These are phyloP conservation scores for Hibiscus trionum DNA, from an alignment of 345 rosid species.

Conservation along the genomic window DNA sequence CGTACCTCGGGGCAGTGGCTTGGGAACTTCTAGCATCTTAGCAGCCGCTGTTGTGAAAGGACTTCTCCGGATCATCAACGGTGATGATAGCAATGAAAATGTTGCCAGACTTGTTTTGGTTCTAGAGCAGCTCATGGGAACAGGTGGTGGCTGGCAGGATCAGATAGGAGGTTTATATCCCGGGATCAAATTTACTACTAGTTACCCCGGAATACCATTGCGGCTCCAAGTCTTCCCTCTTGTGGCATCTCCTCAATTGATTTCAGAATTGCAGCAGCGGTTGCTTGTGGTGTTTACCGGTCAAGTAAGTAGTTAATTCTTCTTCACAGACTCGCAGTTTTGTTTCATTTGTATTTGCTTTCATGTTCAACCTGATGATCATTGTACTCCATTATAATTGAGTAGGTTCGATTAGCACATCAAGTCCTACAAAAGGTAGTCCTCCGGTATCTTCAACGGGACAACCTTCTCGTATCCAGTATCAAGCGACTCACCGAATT, in stretches of 20 bases:
- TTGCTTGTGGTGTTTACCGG: slow-evolving; percentile 89
- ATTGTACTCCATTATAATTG: background rate
- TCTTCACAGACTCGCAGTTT: background rate
- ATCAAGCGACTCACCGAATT: slow-evolving; percentile 79
- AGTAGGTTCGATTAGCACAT: slow-evolving; percentile 91
- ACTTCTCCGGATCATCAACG: slow-evolving; percentile 60
- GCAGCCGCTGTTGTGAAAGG: slow-evolving; percentile 96
- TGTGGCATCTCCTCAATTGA: slow-evolving; percentile 52
- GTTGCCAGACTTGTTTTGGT: slow-evolving; percentile 86
- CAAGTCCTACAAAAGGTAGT: slow-evolving; percentile 91
- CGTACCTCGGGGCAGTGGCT: slow-evolving; percentile 91
- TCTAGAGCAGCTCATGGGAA: slow-evolving; percentile 94
- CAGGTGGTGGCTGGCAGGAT: slow-evolving; percentile 99
- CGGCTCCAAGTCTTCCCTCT: slow-evolving; percentile 85
- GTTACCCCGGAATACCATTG: slow-evolving; percentile 86
- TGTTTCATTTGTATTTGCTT: background rate
- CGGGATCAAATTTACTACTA: slow-evolving; percentile 78
- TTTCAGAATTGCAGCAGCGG: slow-evolving; percentile 64
- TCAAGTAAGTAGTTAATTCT: slow-evolving; percentile 48
- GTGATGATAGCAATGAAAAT: slow-evolving; percentile 77
- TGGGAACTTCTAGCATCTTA: slow-evolving; percentile 95
- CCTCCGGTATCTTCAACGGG: slow-evolving; percentile 68
- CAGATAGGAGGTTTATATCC: slow-evolving; percentile 92
- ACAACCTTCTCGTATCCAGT: slow-evolving; percentile 71
- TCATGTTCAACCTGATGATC: background rate